phyloP scores from a whole-genome alignment of 148 eudicot genomes.

The Silene conica region DNA sequence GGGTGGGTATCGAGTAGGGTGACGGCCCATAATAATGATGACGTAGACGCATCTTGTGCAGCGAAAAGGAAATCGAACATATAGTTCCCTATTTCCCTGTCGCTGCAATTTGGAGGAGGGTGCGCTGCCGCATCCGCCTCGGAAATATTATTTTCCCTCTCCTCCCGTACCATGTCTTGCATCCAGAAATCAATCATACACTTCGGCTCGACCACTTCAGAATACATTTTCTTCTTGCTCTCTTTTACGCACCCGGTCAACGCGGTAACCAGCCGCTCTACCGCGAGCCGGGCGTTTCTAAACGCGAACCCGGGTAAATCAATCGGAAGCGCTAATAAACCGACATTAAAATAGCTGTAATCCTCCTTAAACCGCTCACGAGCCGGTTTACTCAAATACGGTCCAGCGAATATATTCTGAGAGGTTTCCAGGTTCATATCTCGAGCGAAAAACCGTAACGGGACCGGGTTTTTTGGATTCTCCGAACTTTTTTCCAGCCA shows the following conservation, averaged over 20 bases:
- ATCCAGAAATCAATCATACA: constrained; percentile 83
- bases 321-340: constrained; percentile 64
- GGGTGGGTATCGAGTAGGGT: constrained; percentile 62
- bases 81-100: constrained; percentile 47
- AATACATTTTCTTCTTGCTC: constrained; percentile 43
- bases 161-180: constrained; percentile 54
- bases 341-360: constrained; percentile 62
- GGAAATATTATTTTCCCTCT: constrained; percentile 15
- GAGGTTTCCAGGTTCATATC: constrained; percentile 91
- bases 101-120: constrained; percentile 30
- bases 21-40: constrained; percentile 80
- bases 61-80: constrained; percentile 83
- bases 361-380: constrained; percentile 46
- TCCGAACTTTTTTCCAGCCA: background rate
- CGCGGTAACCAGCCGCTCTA: constrained; percentile 42
- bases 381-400: constrained; percentile 38
- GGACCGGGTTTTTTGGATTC: constrained; percentile 16
- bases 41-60: constrained; percentile 83
- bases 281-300: constrained; percentile 65
- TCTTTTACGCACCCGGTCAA: constrained; percentile 45
- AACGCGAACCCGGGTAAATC: constrained; percentile 80
- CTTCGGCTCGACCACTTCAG: constrained; percentile 37
- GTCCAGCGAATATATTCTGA: constrained; percentile 76
- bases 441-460: constrained; percentile 47
- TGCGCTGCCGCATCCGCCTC: background rate